Evolutionary conservation across 2,329 filamentous ascomycete species (phyloP).

Genomic region (Fusarium sp.): DNA sequence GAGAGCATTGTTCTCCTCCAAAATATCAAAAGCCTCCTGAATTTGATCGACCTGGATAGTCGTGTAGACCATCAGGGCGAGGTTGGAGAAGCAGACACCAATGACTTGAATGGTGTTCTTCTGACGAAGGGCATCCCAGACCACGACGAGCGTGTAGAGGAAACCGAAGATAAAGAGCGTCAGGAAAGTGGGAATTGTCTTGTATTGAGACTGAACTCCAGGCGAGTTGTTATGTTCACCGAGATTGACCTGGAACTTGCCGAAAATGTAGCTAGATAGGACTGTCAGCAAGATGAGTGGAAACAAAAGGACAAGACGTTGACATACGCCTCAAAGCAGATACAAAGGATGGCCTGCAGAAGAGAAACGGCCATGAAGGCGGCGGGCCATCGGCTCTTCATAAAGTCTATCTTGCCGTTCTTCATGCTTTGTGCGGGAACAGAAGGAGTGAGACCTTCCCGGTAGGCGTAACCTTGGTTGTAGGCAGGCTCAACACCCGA

Average conservation of each 20-base stretch:
- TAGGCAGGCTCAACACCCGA: conserved; percentile 51
- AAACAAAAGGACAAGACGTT: neutral
- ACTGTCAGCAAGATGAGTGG: conserved; percentile 34
- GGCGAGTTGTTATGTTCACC: conserved; percentile 57
- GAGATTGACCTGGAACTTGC: conserved; percentile 80
- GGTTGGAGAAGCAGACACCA: conserved; percentile 91
- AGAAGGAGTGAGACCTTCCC: conserved; percentile 56
- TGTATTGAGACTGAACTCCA: conserved; percentile 67
- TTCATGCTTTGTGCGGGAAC: conserved; percentile 53
- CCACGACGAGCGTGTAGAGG: conserved; percentile 89
- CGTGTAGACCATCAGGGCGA: conserved; percentile 92
- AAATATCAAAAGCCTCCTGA: conserved; percentile 74
- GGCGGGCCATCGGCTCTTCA: conserved; percentile 90
- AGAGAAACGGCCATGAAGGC: conserved; percentile 82
- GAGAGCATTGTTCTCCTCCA: conserved; percentile 66
- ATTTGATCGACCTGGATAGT: conserved; percentile 95
- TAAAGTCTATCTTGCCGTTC: conserved; percentile 73
- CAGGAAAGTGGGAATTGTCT: conserved; percentile 93
- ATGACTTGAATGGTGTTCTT: conserved; percentile 99
- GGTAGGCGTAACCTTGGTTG: conserved; percentile 57
- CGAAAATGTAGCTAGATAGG: conserved; percentile 84
- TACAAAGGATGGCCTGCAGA: conserved; percentile 83
- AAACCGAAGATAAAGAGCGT: conserved; percentile 98
- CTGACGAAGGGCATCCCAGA: conserved; percentile 92
- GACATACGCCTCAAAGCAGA: conserved; percentile 89